These are phyloP conservation scores for Vanilla planifolia DNA, from an alignment of 106 monocot species.

Conservation along the genomic window DNA sequence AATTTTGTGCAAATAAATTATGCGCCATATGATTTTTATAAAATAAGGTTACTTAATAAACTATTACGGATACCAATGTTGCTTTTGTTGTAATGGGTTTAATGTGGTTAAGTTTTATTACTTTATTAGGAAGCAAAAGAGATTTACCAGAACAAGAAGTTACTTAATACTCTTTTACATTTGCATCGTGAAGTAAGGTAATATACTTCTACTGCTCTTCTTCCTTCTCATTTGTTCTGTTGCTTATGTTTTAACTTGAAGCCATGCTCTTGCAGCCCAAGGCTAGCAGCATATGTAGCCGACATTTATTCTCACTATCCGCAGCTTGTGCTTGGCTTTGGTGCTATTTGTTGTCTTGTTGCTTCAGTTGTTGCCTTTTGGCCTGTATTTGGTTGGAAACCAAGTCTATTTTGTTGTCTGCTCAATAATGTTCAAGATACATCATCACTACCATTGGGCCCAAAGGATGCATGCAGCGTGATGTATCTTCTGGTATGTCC, in stretches of 20 bases:
- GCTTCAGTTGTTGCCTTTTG: conserved; percentile 84
- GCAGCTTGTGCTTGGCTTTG: conserved; percentile 53
- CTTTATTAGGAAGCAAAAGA: conserved; percentile 67
- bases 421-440: conserved; percentile 64
- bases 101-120: not conserved
- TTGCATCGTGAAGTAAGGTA: conserved; percentile 96
- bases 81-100: no score
- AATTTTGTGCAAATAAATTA: no score
- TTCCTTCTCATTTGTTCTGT: not conserved
- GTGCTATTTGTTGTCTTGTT: conserved; percentile 82
- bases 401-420: conserved; percentile 78
- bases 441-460: conserved; percentile 65
- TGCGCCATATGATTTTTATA: no score
- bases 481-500: conserved; percentile 75
- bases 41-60: no score
- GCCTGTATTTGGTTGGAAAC: conserved; percentile 85
- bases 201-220: not conserved
- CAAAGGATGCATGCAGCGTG: conserved; percentile 92
- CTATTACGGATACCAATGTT: no score
- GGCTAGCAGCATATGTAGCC: conserved; percentile 64
- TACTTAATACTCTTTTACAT: conserved; percentile 68
- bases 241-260: conserved; percentile 3
- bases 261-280: conserved; percentile 51
- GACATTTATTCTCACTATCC: conserved; percentile 63
- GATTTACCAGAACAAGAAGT: conserved; percentile 86